Base-by-base conservation (phyloP, 2,329 filamentous ascomycete genomes). In the Ascochyta pisi region DNA sequence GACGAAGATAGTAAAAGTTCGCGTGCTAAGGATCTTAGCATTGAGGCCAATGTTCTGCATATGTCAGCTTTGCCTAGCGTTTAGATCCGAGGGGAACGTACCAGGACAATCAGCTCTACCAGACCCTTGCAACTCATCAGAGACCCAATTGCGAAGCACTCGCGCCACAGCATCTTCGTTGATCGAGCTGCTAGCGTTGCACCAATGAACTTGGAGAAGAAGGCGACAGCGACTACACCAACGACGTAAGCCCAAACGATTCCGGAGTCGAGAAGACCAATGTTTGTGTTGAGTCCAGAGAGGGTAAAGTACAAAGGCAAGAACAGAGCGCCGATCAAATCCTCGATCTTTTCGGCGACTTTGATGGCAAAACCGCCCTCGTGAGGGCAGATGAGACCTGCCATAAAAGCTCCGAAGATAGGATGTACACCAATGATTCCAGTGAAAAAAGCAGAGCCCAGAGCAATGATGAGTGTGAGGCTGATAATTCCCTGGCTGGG, bases 111-210 rank as follows among this genome's bases (percentile, higher is more conserved):
- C 48, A 98, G 80, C 74, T 97, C 93, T 0, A 97, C 93, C 9
- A 98, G 82, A 67, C 94, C 94, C 76, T 98, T 98, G 76, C 94
- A 98, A 77, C 91, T 96, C 94, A 98, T 98, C 67, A 97, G 78
- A 15, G 89, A 86, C 13, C 94, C 94, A 63, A 98, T 95, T 1
- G 91, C 86, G 29, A 96, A 85, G 54, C 90, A 93, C 74, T 98
- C 94, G 56, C 93, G 85, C 94, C 94, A 98, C 1, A 96, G 83
- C 46, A 97, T 81, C 24, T 89, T 92, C 66, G 86, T 91, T 3
- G 86, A 70, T 33, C 86, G 85, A 0, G 94, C 92, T 7, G 93
- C 92, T 1, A 96, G 55, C 0, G 91, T 88, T 16, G 91, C 92
- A 38, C 93, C 94, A 12, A 88, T 80, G 47, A 98, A 89, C 75